Evolutionary conservation across 2,329 filamentous ascomycete species (phyloP), one percentile per base, ranked within the genome.

Genomic region (Malbranchea zuffiana): DNA sequence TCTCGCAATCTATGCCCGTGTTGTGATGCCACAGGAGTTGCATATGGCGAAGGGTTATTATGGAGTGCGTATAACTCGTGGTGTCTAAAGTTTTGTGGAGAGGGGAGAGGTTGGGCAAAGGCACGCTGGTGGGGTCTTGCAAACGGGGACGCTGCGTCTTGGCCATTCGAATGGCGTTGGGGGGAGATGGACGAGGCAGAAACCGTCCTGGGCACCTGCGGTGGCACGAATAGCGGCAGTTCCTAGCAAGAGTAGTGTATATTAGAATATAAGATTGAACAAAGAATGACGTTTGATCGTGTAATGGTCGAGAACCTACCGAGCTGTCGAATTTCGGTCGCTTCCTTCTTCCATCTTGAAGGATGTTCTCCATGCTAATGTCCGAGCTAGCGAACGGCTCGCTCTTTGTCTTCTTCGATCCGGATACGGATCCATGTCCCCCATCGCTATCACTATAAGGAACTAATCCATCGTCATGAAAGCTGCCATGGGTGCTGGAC

Each of bases 151-250:
- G 56, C 78, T 58, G 55, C 80, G 66, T 66, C 83, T 68, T 66
- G 81, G 60, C 64, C 82, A 66, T 63, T 82, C 73, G 61, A 81
- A 69, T 85, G 82, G 53, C 88, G 80, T 55, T 86, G 84, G 43
- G 88, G 88, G 18, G 88, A 96, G 35, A 93, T 82, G 13, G 88
- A 96, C n/a, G 87, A 88, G 51, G 88, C 86, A n/a, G 88, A 95
- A n/a, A 83, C 82, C 34, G 85, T 80, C 48, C 88, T 82, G 32
- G 88, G 88, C 65, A 95, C 87, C 63, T 92, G 88, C 44, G 84
- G 84, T 47, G 88, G 88, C 45, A 85, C 87, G 60, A 96, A 98
- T 37, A 98, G 70, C 38, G 90, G 90, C 37, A 98, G 71, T 72
- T 96, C 88, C 90, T 98, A 57, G 42, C 48, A 6, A 44, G 37